phyloP scores from a whole-genome alignment of 2,329 filamentous ascomycete genomes.

The Ascosphaera pollenicola region DNA sequence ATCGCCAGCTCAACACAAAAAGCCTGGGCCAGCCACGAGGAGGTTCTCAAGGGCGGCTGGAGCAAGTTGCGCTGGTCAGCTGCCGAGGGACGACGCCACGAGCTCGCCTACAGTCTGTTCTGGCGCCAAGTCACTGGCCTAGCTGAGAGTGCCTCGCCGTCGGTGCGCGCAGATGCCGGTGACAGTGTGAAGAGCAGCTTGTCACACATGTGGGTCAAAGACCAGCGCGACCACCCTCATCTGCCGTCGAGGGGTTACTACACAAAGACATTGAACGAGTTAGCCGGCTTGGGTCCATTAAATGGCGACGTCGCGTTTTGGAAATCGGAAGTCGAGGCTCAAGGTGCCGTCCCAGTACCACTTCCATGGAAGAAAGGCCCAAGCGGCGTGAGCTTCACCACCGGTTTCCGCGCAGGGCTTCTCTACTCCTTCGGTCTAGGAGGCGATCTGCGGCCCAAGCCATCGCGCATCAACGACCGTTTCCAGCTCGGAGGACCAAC shows the following conservation, averaged over 20 bases:
- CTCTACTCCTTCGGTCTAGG: constrained; percentile 60
- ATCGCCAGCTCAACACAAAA: constrained; percentile 72
- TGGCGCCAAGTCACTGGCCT: constrained; percentile 84
- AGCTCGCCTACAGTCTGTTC: constrained; percentile 55
- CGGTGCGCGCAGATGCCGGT: constrained; percentile 64
- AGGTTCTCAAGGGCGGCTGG: constrained; percentile 57
- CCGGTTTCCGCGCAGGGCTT: constrained; percentile 58
- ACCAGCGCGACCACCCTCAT: constrained; percentile 65
- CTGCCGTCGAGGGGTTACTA: constrained; percentile 68
- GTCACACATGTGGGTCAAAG: constrained; percentile 57
- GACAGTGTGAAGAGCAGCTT: constrained; percentile 79
- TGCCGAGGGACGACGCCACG: constrained; percentile 43
- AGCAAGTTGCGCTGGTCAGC: constrained; percentile 57
- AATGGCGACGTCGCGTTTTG: constrained; percentile 82
- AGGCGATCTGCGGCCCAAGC: constrained; percentile 29
- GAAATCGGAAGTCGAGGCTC: constrained; percentile 72
- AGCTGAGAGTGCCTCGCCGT: constrained; percentile 51
- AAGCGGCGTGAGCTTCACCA: constrained; percentile 64
- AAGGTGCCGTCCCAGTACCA: constrained; percentile 51
- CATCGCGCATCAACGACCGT: constrained; percentile 75
- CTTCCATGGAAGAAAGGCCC: constrained; percentile 45
- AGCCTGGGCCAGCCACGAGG: constrained; percentile 84
- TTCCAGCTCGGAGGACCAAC: constrained; percentile 90
- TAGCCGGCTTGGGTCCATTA: constrained; percentile 71
- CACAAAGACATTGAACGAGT: constrained; percentile 51